Percentiles rank a stretch among this genome's conserved stretches.
Conservation (phyloP, 2,329 filamentous ascomycete species). For the Microdochium paspali region DNA sequence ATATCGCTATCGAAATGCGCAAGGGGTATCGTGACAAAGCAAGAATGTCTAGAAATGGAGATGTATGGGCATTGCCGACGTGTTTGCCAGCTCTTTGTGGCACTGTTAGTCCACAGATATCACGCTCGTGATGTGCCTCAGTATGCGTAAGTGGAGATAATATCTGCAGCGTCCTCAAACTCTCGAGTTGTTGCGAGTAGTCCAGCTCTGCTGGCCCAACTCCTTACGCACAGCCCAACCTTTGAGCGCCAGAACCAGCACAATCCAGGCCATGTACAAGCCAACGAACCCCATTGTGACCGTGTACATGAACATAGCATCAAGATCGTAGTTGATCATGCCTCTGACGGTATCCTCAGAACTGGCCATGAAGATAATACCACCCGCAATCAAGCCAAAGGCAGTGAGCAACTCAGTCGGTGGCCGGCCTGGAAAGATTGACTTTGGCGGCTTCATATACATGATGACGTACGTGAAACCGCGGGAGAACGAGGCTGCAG, state of each 20-base stretch:
- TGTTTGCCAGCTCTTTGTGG: not conserved
- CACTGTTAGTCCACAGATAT: too few species aligned
- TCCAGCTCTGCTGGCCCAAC: constrained; percentile 8
- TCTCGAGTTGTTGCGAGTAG: not conserved
- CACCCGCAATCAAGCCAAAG: constrained; percentile 81
- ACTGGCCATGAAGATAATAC: constrained; percentile 87
- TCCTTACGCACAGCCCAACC: constrained; percentile 65
- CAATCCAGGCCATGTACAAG: constrained; percentile 76
- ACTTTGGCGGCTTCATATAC: constrained; percentile 73
- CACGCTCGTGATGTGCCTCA: too few species aligned
- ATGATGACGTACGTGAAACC: constrained; percentile 70
- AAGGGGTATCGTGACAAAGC: constrained; percentile 20
- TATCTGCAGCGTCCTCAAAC: too few species aligned
- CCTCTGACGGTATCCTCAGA: constrained; percentile 65
- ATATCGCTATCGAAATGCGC: not conserved
- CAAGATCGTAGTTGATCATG: constrained; percentile 69
- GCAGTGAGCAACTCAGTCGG: constrained; percentile 82
- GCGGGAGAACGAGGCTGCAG: constrained; percentile 71
- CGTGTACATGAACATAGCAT: constrained; percentile 92
- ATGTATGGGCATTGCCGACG: not conserved
- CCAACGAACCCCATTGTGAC: constrained; percentile 76
- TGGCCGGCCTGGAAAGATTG: constrained; percentile 71
- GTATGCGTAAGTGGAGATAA: too few species aligned
- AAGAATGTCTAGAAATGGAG: constrained; percentile 10
- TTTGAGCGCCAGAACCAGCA: constrained; percentile 72